Evolutionary conservation across 108 stramenopile species (phyloP), one percentile per base, ranked within the genome.

Genomic region (Skeletonema menzelii): DNA sequence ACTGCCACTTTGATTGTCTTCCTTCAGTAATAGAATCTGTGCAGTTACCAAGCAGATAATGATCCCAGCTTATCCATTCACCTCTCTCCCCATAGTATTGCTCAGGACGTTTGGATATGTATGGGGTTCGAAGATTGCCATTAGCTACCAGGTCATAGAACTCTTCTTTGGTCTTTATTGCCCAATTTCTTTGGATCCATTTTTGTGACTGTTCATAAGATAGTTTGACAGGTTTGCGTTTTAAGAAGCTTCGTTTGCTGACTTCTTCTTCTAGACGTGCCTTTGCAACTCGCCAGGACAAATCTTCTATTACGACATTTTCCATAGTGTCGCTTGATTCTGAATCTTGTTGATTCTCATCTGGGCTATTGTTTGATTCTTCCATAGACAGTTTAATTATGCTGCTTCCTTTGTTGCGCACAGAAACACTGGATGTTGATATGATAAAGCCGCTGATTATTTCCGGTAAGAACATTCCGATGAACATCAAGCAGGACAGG

Each of bases 61-160:
- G 89, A 20, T 85, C 88, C 92, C 92, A 93, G 20, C 75, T 69
- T 26, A 80, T 85, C 92, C 92, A 93, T 38, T 90, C 74, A 22
- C 89, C 88, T 11, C 74, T 70, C 44, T 63, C 59, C 0, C 81
- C 84, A 65, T 89, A 93, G 73, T 93, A 93, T 67, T 90, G 85
- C 31, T 93, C 89, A 1, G 92, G 92, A n/a, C 81, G 55, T 31
- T 82, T 82, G 13, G 89, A 88, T 61, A 93, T 89, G 59, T 87
- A 89, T 1, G 87, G 67, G 34, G 85, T 93, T 59, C 89, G 56
- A 35, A 88, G 64, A 71, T 88, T 83, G 2, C 88, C 88, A 70
- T 86, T 88, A 1, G 81, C 84, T 19, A 88, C 85, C 27, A 86
- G 69, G 60, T 88, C 88, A 13, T 82, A 42, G 34, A 80, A 88